Conservation (phyloP, 208 protist genomes). For the Leishmania arabica region DNA sequence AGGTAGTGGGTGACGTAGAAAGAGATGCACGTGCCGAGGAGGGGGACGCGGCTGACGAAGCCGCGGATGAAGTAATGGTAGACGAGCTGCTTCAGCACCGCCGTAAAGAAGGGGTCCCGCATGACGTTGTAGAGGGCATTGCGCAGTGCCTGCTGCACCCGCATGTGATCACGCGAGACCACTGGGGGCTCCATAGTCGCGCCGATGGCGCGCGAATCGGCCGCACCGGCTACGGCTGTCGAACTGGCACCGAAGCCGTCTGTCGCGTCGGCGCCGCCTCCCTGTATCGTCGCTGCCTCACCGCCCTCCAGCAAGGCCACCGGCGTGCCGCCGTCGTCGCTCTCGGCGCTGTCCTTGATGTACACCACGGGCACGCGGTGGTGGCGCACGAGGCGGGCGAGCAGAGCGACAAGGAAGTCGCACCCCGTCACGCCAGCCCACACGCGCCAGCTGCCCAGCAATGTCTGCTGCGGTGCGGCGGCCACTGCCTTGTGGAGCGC, state of each 20-base stretch:
- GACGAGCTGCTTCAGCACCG: constrained; percentile 68
- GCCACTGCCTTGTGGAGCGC: constrained; percentile 33
- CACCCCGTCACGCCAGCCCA: constrained; percentile 54
- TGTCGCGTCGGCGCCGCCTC: constrained; percentile 9
- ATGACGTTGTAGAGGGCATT: constrained; percentile 57
- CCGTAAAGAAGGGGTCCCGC: constrained; percentile 84
- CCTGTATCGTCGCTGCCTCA: not conserved
- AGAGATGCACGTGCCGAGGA: constrained; percentile 59
- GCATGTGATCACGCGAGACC: constrained; percentile 65
- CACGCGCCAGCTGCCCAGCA: constrained; percentile 58
- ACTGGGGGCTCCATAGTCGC: constrained; percentile 22
- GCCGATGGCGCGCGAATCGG: constrained; percentile 18
- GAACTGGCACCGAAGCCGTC: not conserved
- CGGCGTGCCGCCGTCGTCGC: constrained; percentile 15
- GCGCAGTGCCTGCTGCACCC: constrained; percentile 66
- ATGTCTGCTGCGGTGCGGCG: constrained; percentile 32
- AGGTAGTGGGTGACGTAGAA: constrained; percentile 78
- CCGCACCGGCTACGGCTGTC: not conserved
- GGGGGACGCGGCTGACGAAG: constrained; percentile 72
- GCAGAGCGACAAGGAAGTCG: constrained; percentile 53
- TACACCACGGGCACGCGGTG: constrained; percentile 77
- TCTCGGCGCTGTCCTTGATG: constrained; percentile 40
- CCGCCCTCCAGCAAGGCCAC: not conserved
- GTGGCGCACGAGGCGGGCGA: constrained; percentile 57
- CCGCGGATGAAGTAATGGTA: constrained; percentile 66